Evolutionary conservation across 192 early-diverging fungal genomes (phyloP), one percentile per base, ranked within the genome.

Genomic region (Diversispora eburnea): DNA sequence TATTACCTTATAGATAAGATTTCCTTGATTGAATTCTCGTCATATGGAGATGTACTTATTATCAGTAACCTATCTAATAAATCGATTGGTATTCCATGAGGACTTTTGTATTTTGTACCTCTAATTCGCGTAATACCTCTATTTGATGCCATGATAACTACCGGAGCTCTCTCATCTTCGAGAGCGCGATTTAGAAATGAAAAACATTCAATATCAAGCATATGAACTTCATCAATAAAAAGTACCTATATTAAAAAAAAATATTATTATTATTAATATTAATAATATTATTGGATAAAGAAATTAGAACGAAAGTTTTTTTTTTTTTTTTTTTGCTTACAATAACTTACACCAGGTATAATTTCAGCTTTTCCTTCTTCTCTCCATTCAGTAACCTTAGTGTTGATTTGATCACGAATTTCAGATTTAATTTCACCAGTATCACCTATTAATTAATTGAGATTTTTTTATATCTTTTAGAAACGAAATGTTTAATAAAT

Each of bases 201-300:
- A 78, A 99, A 99, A 77, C 96, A 99, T 80, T 99, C 98, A 81
- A 99, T 98, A 63, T 99, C 98, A 47, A 99, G 93, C 92, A 98
- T 98, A 80, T 99, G 98, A 46, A 99, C 96, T 84, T 99, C 98
- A 78, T 99, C 98, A 74, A 99, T 95, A 79, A 99, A 99, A 62
- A 99, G 87, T 43, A 96, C 88, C 86, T 85, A 76, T 13, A 61
- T 20, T 15, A 64, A 64, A 76, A 71, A 60, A 8, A 59, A 25
- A 58, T 3, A 20, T 15, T 13, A 60, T 39, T 33, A 33, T 33
- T 33, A 33, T 33, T 33, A 64, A 19, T 39, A 19, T 72, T 56
- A 68, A 67, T 13, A 42, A 9, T n/a, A 47, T 43, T 5, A 56
- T 17, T 25, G 58, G 55, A 48, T 10, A 47, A 42, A 70, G 55